Conservation (phyloP, 129 eudicot species). For the Flaveria ramosissima region DNA sequence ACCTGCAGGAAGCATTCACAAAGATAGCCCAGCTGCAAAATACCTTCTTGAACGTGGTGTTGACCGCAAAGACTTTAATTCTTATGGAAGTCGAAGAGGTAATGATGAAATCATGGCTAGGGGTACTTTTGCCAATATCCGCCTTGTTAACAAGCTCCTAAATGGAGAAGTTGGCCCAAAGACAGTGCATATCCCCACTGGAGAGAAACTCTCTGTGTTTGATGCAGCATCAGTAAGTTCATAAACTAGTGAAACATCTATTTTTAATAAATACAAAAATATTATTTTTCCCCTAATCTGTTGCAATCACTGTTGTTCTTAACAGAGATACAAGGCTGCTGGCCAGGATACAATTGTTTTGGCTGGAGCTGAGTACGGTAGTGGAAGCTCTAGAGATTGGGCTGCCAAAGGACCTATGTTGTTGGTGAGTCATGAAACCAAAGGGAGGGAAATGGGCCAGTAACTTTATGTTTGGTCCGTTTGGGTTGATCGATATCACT, state of each 20-base stretch:
- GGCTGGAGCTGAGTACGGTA: slow-evolving; percentile 95
- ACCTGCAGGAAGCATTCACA: slow-evolving; percentile 96
- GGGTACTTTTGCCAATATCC: slow-evolving; percentile 90
- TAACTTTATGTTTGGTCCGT: neutral
- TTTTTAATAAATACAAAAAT: neutral
- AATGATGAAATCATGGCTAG: slow-evolving; percentile 91
- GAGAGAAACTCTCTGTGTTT: slow-evolving; percentile 71
- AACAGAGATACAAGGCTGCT: slow-evolving; percentile 78
- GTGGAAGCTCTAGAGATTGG: slow-evolving; percentile 97
- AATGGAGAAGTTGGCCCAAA: slow-evolving; percentile 96
- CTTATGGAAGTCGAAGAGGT: slow-evolving; percentile 88
- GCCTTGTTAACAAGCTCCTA: slow-evolving; percentile 75
- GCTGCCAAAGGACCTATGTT: slow-evolving; percentile 98
- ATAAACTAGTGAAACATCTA: neutral
- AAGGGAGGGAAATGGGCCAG: neutral
- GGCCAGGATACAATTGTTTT: slow-evolving; percentile 76
- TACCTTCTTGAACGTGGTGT: slow-evolving; percentile 79
- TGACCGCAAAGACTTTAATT: slow-evolving; percentile 80
- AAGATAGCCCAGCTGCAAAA: slow-evolving; percentile 94
- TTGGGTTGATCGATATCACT: too few relatives aligned
- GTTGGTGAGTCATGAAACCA: slow-evolving; percentile 48
- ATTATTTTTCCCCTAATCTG: neutral
- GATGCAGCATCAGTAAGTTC: slow-evolving; percentile 77
- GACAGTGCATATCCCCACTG: slow-evolving; percentile 81
- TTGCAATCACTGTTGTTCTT: slow-evolving; percentile 11